These are phyloP conservation scores for Agaricus bisporus DNA, from an alignment of 768 basidiomycete species.

Conservation along the genomic window DNA sequence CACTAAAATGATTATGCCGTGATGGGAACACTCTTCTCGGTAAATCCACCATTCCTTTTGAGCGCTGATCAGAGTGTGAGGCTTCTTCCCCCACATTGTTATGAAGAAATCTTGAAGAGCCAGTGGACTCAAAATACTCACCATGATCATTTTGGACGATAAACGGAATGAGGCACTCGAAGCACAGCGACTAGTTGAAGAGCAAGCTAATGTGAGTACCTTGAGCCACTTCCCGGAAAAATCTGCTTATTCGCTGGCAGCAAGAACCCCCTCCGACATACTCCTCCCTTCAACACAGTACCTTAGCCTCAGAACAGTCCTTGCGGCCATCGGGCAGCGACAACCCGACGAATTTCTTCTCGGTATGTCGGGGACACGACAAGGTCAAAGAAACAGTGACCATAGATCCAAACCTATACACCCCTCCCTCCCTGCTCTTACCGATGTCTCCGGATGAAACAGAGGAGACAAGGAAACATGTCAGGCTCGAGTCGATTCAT, in stretches of 20 bases:
- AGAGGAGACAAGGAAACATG: constrained; percentile 20
- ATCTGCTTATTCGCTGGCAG: constrained; percentile 2
- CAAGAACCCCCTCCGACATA: constrained; percentile 28
- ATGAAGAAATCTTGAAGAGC: neutral
- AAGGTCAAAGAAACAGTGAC: constrained; percentile 22
- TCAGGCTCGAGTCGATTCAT: constrained; percentile 25
- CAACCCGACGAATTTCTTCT: constrained; percentile 22
- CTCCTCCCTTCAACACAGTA: constrained; percentile 19
- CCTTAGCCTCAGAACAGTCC: constrained; percentile 1
- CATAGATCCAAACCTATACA: constrained; percentile 23
- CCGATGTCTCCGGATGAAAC: constrained; percentile 20
- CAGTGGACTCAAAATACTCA: constrained; percentile 1
- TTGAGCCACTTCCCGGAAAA: neutral
- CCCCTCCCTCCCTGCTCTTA: constrained; percentile 22
- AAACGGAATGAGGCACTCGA: constrained; percentile 22
- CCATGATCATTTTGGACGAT: constrained; percentile 22
- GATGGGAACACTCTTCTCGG: constrained; percentile 2
- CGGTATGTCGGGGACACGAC: constrained; percentile 20
- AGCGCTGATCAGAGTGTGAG: neutral
- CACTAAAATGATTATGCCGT: neutral
- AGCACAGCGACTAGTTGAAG: constrained; percentile 18
- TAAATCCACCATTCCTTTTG: neutral
- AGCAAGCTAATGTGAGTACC: constrained; percentile 17
- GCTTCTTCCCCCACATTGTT: neutral
- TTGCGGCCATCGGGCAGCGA: neutral